A percentile compares a stretch with the other conserved stretches of the same genome.
phyloP scores from a whole-genome alignment of 2,329 filamentous ascomycete species.

The Pseudocercospora musae region DNA sequence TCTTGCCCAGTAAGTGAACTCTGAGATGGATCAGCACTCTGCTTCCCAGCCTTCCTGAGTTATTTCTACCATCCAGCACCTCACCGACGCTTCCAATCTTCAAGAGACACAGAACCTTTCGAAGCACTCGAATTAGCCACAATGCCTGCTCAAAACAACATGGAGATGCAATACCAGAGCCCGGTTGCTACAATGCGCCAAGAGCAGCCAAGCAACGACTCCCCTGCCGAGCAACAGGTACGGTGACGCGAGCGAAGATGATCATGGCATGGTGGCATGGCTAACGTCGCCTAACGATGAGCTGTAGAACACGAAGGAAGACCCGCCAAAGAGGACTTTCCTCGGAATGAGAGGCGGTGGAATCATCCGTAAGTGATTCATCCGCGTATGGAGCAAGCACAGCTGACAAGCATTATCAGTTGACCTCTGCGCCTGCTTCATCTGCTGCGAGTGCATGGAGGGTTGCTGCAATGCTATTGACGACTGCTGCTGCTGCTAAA shows the following conservation, averaged over 20 bases:
- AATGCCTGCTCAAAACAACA: slow-evolving; percentile 21
- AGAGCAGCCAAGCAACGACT: slow-evolving; percentile 6
- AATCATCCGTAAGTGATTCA: slow-evolving; percentile 23
- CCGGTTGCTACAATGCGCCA: slow-evolving; percentile 15
- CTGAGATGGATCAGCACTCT: not conserved
- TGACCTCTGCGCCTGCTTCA: slow-evolving; percentile 32
- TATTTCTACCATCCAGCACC: not conserved
- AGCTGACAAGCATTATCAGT: slow-evolving; percentile 15
- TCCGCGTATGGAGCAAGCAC: not conserved
- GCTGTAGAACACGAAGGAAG: slow-evolving; percentile 12
- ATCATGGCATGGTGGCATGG: not conserved
- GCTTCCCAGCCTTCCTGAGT: not conserved
- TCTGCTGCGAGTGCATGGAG: slow-evolving; percentile 31
- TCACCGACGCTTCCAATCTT: not conserved
- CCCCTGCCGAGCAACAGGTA: slow-evolving; percentile 1
- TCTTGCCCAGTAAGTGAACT: not conserved
- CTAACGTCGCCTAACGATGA: slow-evolving; percentile 5
- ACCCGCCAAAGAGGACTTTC: slow-evolving; percentile 27
- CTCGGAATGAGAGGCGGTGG: slow-evolving; percentile 31
- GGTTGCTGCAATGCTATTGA: slow-evolving; percentile 28
- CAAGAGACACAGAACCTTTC: not conserved
- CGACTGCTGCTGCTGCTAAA: slow-evolving; percentile 32
- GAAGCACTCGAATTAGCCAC: not conserved
- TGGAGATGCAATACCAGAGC: slow-evolving; percentile 28
- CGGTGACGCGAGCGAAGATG: not conserved